phyloP scores from a whole-genome alignment of 164 flowering plant species.

The Vitis rotundifolia region DNA sequence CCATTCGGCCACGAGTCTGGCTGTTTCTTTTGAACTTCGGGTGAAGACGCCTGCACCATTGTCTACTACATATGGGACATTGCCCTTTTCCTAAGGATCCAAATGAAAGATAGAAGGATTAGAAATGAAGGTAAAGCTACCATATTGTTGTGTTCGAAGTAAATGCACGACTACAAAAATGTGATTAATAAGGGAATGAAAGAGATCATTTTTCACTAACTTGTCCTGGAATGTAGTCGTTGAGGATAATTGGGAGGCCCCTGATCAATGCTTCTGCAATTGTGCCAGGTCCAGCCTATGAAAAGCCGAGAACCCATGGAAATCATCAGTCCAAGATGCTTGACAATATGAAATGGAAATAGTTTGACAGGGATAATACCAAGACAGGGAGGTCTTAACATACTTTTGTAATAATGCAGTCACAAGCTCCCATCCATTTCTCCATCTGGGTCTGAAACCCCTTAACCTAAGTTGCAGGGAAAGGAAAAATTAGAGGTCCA shows the following conservation, averaged over 20 bases:
- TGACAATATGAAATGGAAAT: background rate
- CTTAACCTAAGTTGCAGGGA: slow-evolving; percentile 50
- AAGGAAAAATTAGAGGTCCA: background rate
- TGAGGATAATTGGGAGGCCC: slow-evolving; percentile 94
- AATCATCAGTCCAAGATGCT: background rate
- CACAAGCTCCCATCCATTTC: slow-evolving; percentile 99
- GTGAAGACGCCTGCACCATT: slow-evolving; percentile 96
- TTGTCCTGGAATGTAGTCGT: slow-evolving; percentile 98
- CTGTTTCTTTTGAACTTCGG: slow-evolving; percentile 78
- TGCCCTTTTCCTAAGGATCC: slow-evolving; percentile 76
- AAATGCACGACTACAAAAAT: no score
- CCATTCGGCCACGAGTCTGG: slow-evolving; percentile 81
- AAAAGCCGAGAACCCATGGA: slow-evolving; percentile 1
- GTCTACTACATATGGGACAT: slow-evolving; percentile 92
- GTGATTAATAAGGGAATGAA: no score
- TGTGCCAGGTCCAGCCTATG: slow-evolving; percentile 97
- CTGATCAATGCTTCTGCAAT: slow-evolving; percentile 95
- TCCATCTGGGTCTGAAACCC: slow-evolving; percentile 94
- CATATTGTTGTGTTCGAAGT: no score
- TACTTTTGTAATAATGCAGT: slow-evolving; percentile 96
- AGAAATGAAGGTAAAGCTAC: background rate
- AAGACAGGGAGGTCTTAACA: slow-evolving; percentile 13
- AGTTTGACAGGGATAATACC: background rate
- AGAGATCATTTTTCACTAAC: slow-evolving; percentile 33
- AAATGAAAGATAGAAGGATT: slow-evolving; percentile 1